These are phyloP conservation scores for Xylariaceae sp. DNA, from an alignment of 2,329 filamentous ascomycete genomes.

Conservation along the genomic window DNA sequence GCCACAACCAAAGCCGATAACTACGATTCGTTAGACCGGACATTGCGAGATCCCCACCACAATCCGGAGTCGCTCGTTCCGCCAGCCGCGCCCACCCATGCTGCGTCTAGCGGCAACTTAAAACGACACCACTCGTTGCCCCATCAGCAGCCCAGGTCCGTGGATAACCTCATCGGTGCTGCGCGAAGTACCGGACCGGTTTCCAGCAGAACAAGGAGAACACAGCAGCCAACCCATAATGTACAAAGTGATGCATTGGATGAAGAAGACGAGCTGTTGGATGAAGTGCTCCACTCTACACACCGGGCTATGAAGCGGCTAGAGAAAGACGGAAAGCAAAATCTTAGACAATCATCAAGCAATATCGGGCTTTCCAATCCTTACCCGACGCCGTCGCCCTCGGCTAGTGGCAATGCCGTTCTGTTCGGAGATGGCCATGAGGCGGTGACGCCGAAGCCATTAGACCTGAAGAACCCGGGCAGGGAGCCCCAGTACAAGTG, in stretches of 20 bases:
- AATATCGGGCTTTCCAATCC: slow-evolving; percentile 64
- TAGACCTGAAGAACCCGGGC: slow-evolving; percentile 63
- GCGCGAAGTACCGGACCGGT: slow-evolving; percentile 62
- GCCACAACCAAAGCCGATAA: slow-evolving; percentile 55
- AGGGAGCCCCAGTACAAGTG: slow-evolving; percentile 67
- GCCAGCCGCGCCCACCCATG: slow-evolving; percentile 57
- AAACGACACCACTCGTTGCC: slow-evolving; percentile 69
- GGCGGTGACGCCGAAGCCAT: slow-evolving; percentile 67
- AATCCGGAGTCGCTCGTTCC: slow-evolving; percentile 48
- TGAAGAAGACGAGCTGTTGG: slow-evolving; percentile 93
- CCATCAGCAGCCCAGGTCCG: slow-evolving; percentile 63
- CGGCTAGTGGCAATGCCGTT: slow-evolving; percentile 78
- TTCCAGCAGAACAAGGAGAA: slow-evolving; percentile 78
- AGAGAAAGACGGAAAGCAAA: slow-evolving; percentile 55
- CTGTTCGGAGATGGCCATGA: slow-evolving; percentile 71
- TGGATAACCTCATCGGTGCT: slow-evolving; percentile 64
- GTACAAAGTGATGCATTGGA: slow-evolving; percentile 91
- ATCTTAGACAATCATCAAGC: slow-evolving; percentile 64
- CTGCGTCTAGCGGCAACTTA: slow-evolving; percentile 53
- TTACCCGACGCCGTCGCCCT: slow-evolving; percentile 71
- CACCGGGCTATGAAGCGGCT: slow-evolving; percentile 74
- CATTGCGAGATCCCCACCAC: slow-evolving; percentile 57
- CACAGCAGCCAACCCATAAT: slow-evolving; percentile 74
- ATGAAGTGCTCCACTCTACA: slow-evolving; percentile 82
- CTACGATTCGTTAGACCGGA: slow-evolving; percentile 64